Conservation (phyloP, 495 filamentous ascomycete species). For the Antarctomyces pellizariae region DNA sequence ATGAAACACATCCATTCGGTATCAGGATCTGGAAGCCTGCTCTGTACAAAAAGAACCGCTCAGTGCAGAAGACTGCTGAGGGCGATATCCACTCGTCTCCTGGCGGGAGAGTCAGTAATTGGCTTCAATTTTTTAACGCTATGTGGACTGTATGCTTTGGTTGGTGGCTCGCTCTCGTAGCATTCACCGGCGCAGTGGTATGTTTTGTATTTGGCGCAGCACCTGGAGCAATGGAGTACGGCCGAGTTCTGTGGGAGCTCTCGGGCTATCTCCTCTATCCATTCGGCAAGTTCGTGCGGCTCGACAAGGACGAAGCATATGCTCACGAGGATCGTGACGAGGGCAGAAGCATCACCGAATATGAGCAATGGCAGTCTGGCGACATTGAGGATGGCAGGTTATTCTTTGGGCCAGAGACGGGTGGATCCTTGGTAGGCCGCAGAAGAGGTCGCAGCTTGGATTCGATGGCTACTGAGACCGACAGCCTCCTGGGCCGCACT, state of each 20-base stretch:
- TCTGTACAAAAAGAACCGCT: conserved; percentile 89
- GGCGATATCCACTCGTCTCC: conserved; percentile 93
- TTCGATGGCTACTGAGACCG: conserved; percentile 59
- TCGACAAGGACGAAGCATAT: conserved; percentile 85
- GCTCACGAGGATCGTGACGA: conserved; percentile 94
- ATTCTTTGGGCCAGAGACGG: conserved; percentile 73
- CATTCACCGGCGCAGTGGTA: conserved; percentile 42
- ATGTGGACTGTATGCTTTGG: conserved; percentile 85
- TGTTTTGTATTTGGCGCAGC: conserved; percentile 65
- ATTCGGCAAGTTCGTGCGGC: conserved; percentile 84
- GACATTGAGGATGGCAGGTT: conserved; percentile 86
- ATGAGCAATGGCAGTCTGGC: conserved; percentile 96
- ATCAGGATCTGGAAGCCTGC: conserved; percentile 98
- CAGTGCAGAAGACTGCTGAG: conserved; percentile 88
- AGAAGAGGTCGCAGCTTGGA: conserved; percentile 76
- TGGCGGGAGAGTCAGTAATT: conserved; percentile 61
- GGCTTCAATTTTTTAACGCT: conserved; percentile 68
- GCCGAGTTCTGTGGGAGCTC: conserved; percentile 61
- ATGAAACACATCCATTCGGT: conserved; percentile 95
- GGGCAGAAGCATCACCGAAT: conserved; percentile 96
- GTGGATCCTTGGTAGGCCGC: conserved; percentile 61
- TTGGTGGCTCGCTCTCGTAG: conserved; percentile 82
- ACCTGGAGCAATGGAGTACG: conserved; percentile 66
- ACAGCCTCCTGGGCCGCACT: conserved; percentile 63
- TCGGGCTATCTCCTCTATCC: conserved; percentile 81